A percentile compares a stretch with the other conserved stretches of the same genome.
These are phyloP conservation scores for Penicillium hordei DNA, from an alignment of 2,329 filamentous ascomycete genomes.

Conservation along the genomic window DNA sequence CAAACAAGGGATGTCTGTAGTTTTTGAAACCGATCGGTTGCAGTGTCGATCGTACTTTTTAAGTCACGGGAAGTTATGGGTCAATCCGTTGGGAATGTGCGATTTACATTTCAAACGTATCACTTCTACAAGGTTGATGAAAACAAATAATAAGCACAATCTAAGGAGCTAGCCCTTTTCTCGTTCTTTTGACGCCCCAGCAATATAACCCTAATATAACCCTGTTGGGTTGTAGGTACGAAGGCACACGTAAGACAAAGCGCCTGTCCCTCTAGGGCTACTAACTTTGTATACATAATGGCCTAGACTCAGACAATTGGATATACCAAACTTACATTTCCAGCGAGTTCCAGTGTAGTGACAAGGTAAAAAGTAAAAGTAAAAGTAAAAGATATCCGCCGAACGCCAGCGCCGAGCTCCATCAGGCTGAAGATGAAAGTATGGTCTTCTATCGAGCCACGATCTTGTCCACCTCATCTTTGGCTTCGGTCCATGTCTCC, in stretches of 20 bases:
- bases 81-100: conserved; percentile 12
- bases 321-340: neutral
- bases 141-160: neutral
- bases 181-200: neutral
- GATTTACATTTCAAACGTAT: conserved; percentile 7
- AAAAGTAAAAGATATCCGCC: neutral
- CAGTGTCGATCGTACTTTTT: neutral
- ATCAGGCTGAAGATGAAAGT: neutral
- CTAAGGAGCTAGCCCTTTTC: neutral
- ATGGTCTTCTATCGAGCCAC: conserved; percentile 43
- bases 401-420: conserved; percentile 3
- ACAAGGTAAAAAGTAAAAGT: neutral
- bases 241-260: neutral
- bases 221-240: neutral
- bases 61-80: conserved; percentile 6
- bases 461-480: conserved; percentile 84
- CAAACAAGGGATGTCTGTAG: conserved; percentile 15
- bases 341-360: neutral
- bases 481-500: conserved; percentile 90
- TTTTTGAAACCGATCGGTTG: neutral
- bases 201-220: too few species aligned
- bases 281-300: neutral
- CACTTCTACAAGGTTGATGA: neutral
- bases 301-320: neutral
- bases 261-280: neutral